These are phyloP conservation scores for Euphrasia arctica DNA, from an alignment of 305 asterid species.

Conservation along the genomic window DNA sequence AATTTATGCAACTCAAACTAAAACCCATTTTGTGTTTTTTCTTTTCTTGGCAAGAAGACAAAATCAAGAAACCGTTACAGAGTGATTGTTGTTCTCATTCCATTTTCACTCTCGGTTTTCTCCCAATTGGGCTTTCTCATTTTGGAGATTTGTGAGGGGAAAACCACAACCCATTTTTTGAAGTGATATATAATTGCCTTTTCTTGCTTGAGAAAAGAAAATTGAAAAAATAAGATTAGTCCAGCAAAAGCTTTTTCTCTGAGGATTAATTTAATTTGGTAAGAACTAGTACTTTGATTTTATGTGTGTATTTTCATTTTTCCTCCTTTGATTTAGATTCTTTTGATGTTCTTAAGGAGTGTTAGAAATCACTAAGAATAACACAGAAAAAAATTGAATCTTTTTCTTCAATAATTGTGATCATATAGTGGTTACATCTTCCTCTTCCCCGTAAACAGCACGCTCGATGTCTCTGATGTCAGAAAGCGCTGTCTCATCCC, in stretches of 20 bases:
- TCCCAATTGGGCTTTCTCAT: neutral
- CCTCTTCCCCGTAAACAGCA: slow-evolving; percentile 3
- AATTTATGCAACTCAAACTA: too few species aligned
- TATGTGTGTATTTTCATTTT: too few species aligned
- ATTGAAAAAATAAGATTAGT: too few species aligned
- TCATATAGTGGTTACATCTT: neutral
- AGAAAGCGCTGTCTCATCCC: slow-evolving; percentile 33
- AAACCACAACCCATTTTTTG: neutral
- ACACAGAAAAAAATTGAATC: too few species aligned
- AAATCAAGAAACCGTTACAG: neutral
- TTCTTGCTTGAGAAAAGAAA: neutral
- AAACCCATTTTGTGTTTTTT: too few species aligned
- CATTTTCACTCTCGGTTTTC: neutral
- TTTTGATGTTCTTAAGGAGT: neutral
- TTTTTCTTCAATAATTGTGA: too few species aligned
- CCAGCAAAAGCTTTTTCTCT: neutral
- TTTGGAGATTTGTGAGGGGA: neutral
- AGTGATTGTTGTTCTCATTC: neutral
- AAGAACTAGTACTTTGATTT: too few species aligned
- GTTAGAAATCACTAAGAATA: too few species aligned
- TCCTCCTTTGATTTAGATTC: neutral
- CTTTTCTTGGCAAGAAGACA: neutral
- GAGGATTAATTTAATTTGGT: neutral
- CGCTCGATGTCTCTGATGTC: slow-evolving; percentile 19
- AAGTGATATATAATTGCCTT: neutral